Base-by-base conservation (phyloP, 2,329 filamentous ascomycete species). In the Ophiostoma himal-ulmi region DNA sequence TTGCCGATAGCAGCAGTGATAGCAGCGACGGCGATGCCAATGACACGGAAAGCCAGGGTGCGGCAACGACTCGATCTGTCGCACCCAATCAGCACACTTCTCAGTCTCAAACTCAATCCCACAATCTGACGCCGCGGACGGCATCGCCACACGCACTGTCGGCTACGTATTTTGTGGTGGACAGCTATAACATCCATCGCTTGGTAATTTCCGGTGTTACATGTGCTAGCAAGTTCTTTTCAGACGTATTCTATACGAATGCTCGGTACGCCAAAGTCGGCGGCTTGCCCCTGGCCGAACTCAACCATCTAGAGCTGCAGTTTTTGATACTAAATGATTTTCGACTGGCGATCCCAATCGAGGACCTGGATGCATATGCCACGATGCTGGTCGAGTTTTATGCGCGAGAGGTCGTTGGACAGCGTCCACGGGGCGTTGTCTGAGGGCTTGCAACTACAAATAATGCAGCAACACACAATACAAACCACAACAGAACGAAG, bases 381-480 rank as follows among this genome's bases (percentile, higher is more conserved):
- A 99, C 95, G 0, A 98, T 98, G 94, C 84, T 99, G 14, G 95
- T 99, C 20, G 94, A 98, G 77, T 99, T 98, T 77, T 99, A 98
- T 77, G 94, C 93, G 0, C 86, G 94, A 69, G 95, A 99, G 78
- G 90, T 97, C 20, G 87, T 97, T 36, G 79, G 79, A 6, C 80
- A 81, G 70, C 76, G 77, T 20, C 74, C 75, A 7, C 73, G 72
- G 11, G 54, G 68, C 6, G 71, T 68, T 13, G 62, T 22, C 36
- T 65, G 36, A 65, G 6, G 20, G 6, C 17, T 17, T 17, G 8
- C 14, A 48, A 7, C 41, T 5, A 44, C 44, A 20, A 57, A 17
- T 11, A 17, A 22, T n/a, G 22, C n/a, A n/a, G 26, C 54, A 62
- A 17, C n/a, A 62, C 57, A 34, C 44, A 48, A 20, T 7, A 8